phyloP scores from a whole-genome alignment of 2,329 filamentous ascomycete species.

The Penicillium italicum region DNA sequence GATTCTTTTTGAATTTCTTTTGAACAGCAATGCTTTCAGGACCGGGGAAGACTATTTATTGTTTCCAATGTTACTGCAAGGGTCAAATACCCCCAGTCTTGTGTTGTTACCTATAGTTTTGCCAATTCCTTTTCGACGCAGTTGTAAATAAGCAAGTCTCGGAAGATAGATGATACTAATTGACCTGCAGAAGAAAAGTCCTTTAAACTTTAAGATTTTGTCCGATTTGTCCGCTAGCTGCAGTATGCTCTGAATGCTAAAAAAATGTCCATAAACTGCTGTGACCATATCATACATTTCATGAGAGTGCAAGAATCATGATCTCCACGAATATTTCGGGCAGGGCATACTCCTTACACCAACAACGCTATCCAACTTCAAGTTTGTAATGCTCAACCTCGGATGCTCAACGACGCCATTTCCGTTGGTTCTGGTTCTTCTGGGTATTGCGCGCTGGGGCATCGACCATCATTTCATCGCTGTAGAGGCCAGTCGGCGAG shows the following conservation, averaged over 20 bases:
- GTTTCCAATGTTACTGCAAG: not conserved
- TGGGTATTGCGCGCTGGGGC: slow-evolving; percentile 26
- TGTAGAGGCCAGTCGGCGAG: slow-evolving; percentile 32
- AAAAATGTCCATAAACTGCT: slow-evolving; percentile 2
- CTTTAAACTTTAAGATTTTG: not conserved
- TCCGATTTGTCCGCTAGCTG: not conserved
- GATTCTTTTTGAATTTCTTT: not conserved
- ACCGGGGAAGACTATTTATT: not conserved
- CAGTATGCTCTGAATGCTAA: not conserved
- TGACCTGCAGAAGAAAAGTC: not conserved
- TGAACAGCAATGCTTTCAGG: not conserved
- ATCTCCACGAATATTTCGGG: not conserved
- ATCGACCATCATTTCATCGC: slow-evolving; percentile 43
- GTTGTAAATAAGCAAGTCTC: not conserved
- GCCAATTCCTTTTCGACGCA: not conserved
- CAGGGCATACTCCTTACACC: not conserved
- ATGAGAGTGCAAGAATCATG: slow-evolving; percentile 8
- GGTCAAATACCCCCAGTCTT: not conserved
- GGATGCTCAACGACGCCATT: slow-evolving; percentile 17
- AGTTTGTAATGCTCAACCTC: not conserved
- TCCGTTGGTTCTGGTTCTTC: slow-evolving; percentile 19
- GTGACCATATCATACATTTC: slow-evolving; percentile 22
- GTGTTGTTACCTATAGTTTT: not conserved
- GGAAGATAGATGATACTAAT: too few species aligned
- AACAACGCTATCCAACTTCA: not conserved